Evolutionary conservation across 306 rosid genomes (phyloP).

Genomic region (Betula pendula): DNA sequence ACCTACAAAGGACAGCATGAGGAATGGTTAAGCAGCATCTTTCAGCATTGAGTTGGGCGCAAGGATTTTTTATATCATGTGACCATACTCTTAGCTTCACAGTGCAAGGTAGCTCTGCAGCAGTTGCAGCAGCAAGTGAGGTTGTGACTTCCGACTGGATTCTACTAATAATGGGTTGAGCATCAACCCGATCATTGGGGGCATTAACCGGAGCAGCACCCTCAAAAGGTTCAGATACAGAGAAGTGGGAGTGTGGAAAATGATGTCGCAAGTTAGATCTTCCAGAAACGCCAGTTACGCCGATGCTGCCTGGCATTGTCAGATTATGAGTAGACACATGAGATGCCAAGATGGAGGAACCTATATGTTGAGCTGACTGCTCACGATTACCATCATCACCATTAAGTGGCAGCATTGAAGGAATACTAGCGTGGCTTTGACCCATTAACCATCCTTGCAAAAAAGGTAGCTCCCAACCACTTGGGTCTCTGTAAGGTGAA

Average conservation of each 20-base stretch:
- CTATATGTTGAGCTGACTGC: conserved; percentile 28
- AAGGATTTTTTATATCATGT: conserved; percentile 29
- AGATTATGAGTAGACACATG: conserved; percentile 10
- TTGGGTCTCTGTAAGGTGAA: conserved; percentile 33
- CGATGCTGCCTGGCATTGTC: conserved; percentile 18
- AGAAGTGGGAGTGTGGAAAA: conserved; percentile 21
- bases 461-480: conserved; percentile 45
- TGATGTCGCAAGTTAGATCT: conserved; percentile 24
- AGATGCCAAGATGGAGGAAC: conserved; percentile 26
- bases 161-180: conserved; percentile 26
- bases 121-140: conserved; percentile 23
- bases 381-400: conserved; percentile 26
- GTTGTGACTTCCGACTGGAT: conserved; percentile 24
- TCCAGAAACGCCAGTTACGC: conserved; percentile 18
- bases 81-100: conserved; percentile 36
- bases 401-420: conserved; percentile 30
- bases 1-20: conserved; percentile 39
- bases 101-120: conserved; percentile 37
- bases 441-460: conserved; percentile 51
- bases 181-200: conserved; percentile 19
- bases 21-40: conserved; percentile 27
- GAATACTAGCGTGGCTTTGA: conserved; percentile 40
- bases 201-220: conserved; percentile 11
- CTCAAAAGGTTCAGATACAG: conserved; percentile 19
- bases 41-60: conserved; percentile 18